Evolutionary conservation across 140 eudicot genomes (phyloP).

Genomic region (Bidens hawaiensis): DNA sequence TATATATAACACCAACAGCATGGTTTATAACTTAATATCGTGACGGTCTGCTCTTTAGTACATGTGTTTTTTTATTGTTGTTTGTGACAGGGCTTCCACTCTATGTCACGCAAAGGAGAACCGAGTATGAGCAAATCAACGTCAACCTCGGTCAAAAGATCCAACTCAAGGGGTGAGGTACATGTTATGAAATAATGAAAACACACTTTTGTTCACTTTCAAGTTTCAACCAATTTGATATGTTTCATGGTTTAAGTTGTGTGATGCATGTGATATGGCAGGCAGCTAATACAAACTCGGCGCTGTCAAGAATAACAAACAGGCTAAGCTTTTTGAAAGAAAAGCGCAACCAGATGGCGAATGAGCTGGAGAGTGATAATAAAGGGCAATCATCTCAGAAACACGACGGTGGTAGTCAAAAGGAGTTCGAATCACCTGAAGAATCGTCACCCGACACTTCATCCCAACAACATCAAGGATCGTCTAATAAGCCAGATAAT

Average conservation of each 20-base stretch:
- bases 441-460: conserved; percentile 29
- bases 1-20: conserved; percentile 13
- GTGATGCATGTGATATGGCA: conserved; percentile 26
- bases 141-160: conserved; percentile 42
- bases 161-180: conserved; percentile 68
- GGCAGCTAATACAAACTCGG: conserved; percentile 55
- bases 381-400: conserved; percentile 35
- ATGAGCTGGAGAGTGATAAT: conserved; percentile 63
- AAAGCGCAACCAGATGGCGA: conserved; percentile 57
- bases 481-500: conserved; percentile 8
- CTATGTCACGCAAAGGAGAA: conserved; percentile 33
- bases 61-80: neutral
- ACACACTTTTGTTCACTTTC: too few relatives aligned
- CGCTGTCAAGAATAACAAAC: conserved; percentile 76
- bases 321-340: conserved; percentile 87
- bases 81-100: conserved; percentile 35
- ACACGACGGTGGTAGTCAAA: conserved; percentile 16
- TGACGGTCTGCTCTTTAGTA: neutral
- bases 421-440: conserved; percentile 8
- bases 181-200: too few relatives aligned
- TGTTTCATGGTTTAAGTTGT: conserved; percentile 1
- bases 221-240: neutral
- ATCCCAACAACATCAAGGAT: conserved; percentile 17
- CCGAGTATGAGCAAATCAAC: conserved; percentile 32
- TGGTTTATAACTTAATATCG: conserved; percentile 3